phyloP scores from a whole-genome alignment of 2,329 filamentous ascomycete species.

The Talaromyces sp. region DNA sequence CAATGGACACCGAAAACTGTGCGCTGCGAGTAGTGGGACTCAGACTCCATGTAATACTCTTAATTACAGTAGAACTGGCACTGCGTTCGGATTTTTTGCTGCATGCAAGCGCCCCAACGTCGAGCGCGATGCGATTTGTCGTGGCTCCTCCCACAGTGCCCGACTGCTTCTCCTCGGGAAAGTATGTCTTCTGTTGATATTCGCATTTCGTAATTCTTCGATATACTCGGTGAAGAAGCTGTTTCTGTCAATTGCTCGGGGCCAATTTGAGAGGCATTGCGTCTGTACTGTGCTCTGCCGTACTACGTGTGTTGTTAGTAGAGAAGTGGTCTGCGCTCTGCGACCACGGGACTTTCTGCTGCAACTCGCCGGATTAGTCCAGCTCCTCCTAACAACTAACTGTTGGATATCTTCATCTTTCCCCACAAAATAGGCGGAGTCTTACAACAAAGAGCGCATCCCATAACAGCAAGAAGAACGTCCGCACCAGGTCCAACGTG shows the following conservation, averaged over 20 bases:
- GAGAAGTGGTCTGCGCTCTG: background rate
- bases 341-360: constrained; percentile 5
- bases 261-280: background rate
- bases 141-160: background rate
- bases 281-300: background rate
- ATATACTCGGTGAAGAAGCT: background rate
- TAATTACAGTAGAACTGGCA: background rate
- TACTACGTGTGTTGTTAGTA: background rate
- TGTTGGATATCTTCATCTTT: constrained; percentile 1
- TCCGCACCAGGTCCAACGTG: background rate
- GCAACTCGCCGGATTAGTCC: constrained; percentile 10
- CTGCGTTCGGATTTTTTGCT: constrained; percentile 1
- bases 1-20: background rate
- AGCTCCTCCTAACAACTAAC: background rate
- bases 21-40: constrained; percentile 5
- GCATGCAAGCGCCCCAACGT: constrained; percentile 10
- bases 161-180: background rate
- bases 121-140: constrained; percentile 5
- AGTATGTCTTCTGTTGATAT: background rate
- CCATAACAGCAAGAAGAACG: background rate
- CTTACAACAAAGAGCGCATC: background rate
- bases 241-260: background rate
- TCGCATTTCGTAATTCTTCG: background rate
- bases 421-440: background rate
- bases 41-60: constrained; percentile 6